Conservation (phyloP, 352 stramenopile genomes). For the Phytophthora sojae region DNA sequence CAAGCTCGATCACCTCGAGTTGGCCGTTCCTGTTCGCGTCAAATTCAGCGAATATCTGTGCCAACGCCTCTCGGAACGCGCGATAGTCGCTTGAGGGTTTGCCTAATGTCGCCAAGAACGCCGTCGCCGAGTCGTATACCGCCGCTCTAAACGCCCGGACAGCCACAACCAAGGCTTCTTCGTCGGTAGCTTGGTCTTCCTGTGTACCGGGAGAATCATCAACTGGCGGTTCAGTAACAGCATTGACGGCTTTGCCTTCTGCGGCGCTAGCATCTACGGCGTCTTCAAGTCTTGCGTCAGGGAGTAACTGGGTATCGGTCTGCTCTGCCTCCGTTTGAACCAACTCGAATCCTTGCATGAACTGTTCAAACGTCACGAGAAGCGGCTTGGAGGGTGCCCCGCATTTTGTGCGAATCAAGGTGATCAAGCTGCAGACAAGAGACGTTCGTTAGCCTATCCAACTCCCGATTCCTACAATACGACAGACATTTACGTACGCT, state of each 20-base stretch:
- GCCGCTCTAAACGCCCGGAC: conserved; percentile 46
- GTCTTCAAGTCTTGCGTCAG: not conserved
- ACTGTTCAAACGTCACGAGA: conserved; percentile 54
- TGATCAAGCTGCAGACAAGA: conserved; percentile 49
- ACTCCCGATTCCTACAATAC: not conserved
- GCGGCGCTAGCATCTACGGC: not conserved
- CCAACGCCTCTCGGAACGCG: conserved; percentile 63
- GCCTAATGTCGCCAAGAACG: conserved; percentile 34
- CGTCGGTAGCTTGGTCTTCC: conserved; percentile 14
- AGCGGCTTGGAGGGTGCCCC: conserved; percentile 47
- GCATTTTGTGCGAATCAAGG: conserved; percentile 60
- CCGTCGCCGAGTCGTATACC: conserved; percentile 50
- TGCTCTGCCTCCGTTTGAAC: not conserved
- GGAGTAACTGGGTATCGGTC: not conserved
- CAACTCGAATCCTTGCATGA: conserved; percentile 66
- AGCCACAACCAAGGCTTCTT: conserved; percentile 47
- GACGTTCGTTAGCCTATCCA: conserved; percentile 8
- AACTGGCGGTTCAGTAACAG: not conserved
- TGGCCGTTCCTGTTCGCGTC: conserved; percentile 62
- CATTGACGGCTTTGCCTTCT: not conserved
- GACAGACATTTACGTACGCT: conserved; percentile 37
- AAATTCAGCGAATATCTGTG: conserved; percentile 61
- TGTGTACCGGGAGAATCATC: not conserved
- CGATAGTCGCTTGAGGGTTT: conserved; percentile 47
- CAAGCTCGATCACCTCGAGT: conserved; percentile 62